A percentile compares a stretch with the other conserved stretches of the same genome.
Evolutionary conservation across 257 asterid genomes (phyloP).

Genomic region (Echium plantagineum): DNA sequence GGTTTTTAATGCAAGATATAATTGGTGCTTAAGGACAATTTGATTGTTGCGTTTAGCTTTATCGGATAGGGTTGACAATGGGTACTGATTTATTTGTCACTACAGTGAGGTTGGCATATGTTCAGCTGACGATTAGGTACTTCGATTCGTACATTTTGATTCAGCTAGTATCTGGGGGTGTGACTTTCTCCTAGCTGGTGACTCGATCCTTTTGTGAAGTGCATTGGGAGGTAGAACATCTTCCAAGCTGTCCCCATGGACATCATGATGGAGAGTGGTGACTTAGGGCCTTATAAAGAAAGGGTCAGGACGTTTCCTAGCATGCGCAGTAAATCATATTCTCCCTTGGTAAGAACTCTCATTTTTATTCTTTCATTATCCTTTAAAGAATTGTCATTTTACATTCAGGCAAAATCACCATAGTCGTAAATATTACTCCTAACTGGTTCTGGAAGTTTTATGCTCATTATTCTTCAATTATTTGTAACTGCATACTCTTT

Average conservation of each 20-base stretch:
- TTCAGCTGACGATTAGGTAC: background rate
- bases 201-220: slow-evolving; percentile 34
- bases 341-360: slow-evolving; percentile 61
- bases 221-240: slow-evolving; percentile 68
- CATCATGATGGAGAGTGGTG: slow-evolving; percentile 77
- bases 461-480: background rate
- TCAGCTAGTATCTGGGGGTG: slow-evolving; percentile 81
- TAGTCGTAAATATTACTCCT: background rate
- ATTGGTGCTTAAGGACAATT: background rate
- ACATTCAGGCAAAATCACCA: background rate
- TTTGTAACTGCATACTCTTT: background rate
- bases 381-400: background rate
- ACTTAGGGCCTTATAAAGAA: slow-evolving; percentile 65
- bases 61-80: background rate
- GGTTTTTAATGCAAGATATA: background rate
- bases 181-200: slow-evolving; percentile 71
- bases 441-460: background rate
- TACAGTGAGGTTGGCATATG: background rate
- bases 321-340: slow-evolving; percentile 77
- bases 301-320: slow-evolving; percentile 71
- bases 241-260: slow-evolving; percentile 82
- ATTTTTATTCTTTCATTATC: slow-evolving; percentile 3
- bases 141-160: slow-evolving; percentile 22
- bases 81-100: background rate
- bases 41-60: background rate